A percentile compares a stretch with the other conserved stretches of the same genome.
phyloP scores from a whole-genome alignment of 768 basidiomycete species.

The Lentinula aciculospora region DNA sequence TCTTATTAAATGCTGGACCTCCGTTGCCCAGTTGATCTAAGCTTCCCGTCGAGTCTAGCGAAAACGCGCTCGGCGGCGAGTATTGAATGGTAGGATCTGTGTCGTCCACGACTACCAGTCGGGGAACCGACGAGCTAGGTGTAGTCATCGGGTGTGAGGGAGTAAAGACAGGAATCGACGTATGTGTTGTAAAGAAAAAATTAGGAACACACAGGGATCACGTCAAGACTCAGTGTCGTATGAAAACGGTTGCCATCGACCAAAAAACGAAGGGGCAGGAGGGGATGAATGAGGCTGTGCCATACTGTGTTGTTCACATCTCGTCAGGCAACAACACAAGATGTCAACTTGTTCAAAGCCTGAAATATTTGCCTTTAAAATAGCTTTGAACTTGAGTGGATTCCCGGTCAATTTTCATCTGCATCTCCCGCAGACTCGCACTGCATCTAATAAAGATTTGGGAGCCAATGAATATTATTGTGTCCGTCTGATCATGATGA shows the following conservation, averaged over 20 bases:
- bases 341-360: too few relatives aligned
- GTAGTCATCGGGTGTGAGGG: neutral
- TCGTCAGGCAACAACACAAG: neutral
- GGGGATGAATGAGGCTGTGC: neutral
- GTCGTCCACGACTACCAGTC: conserved; percentile 5
- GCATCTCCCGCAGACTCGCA: too few relatives aligned
- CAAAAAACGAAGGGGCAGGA: neutral
- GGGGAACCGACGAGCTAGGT: neutral
- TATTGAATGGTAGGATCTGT: conserved; percentile 3
- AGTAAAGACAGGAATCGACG: neutral
- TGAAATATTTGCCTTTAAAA: too few relatives aligned
- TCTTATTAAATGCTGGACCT: neutral
- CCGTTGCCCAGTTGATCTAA: neutral
- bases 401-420: too few relatives aligned
- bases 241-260: neutral
- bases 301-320: neutral
- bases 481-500: too few relatives aligned
- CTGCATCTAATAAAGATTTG: too few relatives aligned
- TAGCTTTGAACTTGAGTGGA: too few relatives aligned
- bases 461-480: too few relatives aligned
- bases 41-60: neutral
- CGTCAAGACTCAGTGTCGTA: neutral
- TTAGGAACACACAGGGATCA: neutral
- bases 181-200: neutral
- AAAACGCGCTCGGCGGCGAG: neutral